Conservation (phyloP, 1,139 yeast species). For the Pichia sp. region DNA sequence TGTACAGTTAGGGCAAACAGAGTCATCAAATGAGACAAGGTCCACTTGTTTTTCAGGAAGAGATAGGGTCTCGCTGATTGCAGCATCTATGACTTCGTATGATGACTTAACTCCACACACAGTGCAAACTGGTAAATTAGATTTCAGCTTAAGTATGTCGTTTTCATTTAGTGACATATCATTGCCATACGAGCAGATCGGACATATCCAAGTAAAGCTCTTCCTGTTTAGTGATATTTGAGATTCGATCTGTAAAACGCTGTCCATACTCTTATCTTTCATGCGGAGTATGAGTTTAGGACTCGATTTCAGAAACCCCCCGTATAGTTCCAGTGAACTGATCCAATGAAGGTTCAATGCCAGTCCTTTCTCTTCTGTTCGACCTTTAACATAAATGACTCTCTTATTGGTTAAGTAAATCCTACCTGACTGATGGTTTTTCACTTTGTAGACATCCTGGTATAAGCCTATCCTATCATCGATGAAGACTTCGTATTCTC, state of each 20-base stretch:
- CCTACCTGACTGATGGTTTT: constrained; percentile 65
- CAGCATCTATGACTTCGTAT: constrained; percentile 28
- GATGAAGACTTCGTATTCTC: constrained; percentile 39
- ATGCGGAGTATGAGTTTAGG: constrained; percentile 75
- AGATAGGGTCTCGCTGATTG: constrained; percentile 9
- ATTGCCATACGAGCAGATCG: constrained; percentile 73
- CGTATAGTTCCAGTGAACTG: constrained; percentile 38
- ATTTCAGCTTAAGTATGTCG: constrained; percentile 16
- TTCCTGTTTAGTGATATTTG: no score
- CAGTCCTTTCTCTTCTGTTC: constrained; percentile 30
- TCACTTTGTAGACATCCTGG: constrained; percentile 61
- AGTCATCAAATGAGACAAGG: constrained; percentile 28
- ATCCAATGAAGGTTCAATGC: constrained; percentile 45
- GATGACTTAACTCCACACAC: constrained; percentile 69
- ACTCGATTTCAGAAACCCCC: constrained; percentile 68
- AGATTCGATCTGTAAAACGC: no score
- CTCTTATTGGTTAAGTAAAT: constrained; percentile 69
- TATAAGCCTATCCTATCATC: constrained; percentile 59
- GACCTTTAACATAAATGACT: constrained; percentile 65
- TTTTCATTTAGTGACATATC: constrained; percentile 19
- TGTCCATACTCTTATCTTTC: no score
- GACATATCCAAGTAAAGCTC: constrained; percentile 57
- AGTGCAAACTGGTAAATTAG: constrained; percentile 50
- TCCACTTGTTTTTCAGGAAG: constrained; percentile 11
- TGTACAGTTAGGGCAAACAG: constrained; percentile 74